Evolutionary conservation across 208 protist genomes (phyloP).

Genomic region (Trichomonas tenax): DNA sequence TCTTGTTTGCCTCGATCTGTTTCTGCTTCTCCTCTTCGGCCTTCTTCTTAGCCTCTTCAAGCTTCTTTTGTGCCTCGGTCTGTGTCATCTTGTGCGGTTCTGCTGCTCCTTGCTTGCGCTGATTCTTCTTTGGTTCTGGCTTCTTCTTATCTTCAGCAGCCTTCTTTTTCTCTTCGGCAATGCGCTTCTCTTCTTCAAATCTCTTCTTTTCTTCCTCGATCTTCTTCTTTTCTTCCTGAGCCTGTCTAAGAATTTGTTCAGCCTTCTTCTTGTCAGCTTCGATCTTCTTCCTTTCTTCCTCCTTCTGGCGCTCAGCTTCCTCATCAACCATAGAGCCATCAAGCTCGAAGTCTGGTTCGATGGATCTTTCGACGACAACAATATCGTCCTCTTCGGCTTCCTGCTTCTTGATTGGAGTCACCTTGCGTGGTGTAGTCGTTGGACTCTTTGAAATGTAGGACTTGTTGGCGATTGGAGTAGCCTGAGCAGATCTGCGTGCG

Average conservation of each 20-base stretch:
- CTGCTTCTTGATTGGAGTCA: not conserved
- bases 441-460: too few relatives aligned
- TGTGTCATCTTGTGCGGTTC: too few relatives aligned
- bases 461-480: too few relatives aligned
- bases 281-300: not conserved
- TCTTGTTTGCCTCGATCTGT: too few relatives aligned
- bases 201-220: not conserved
- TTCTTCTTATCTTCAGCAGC: not conserved
- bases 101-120: not conserved
- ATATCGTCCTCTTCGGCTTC: not conserved
- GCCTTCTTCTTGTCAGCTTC: not conserved
- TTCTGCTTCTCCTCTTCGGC: too few relatives aligned
- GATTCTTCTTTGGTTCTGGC: not conserved
- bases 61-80: not conserved
- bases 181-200: not conserved
- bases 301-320: not conserved
- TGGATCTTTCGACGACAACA: not conserved
- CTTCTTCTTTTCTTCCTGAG: not conserved
- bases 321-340: not conserved
- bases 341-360: not conserved
- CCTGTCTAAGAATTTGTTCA: too few relatives aligned
- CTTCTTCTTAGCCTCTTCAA: not conserved
- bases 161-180: not conserved
- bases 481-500: not conserved
- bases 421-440: not conserved